Evolutionary conservation across 495 filamentous ascomycete genomes (phyloP).

Genomic region (Penicillium ucsense): DNA sequence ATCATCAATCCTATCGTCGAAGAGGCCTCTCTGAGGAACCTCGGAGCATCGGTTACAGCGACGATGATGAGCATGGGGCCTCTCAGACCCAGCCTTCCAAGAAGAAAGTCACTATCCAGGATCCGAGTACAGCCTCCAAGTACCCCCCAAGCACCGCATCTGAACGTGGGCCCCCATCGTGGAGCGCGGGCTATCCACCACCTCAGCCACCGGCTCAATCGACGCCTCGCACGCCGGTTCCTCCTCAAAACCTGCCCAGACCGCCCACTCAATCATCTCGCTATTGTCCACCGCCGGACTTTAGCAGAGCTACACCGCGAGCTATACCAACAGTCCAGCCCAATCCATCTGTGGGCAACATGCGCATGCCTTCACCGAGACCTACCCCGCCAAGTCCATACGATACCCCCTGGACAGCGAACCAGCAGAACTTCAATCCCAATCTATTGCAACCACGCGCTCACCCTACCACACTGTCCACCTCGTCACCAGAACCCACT

Average conservation of each 20-base stretch:
- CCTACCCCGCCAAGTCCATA: conserved; percentile 10
- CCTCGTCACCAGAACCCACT: conserved; percentile 13
- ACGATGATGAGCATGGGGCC: conserved; percentile 16
- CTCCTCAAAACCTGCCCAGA: conserved; percentile 1
- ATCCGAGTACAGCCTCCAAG: conserved; percentile 11
- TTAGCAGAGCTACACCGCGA: conserved; percentile 2
- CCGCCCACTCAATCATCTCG: conserved; percentile 7
- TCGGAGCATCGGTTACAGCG: conserved; percentile 7
- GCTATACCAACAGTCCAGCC: conserved; percentile 10
- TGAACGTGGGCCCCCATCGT: conserved; percentile 2
- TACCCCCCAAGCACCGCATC: conserved; percentile 2
- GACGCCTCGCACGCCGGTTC: conserved; percentile 4
- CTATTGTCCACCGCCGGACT: conserved; percentile 3
- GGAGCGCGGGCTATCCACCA: conserved; percentile 11
- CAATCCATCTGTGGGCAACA: conserved; percentile 1
- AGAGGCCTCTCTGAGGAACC: background rate
- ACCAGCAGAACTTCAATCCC: conserved; percentile 7
- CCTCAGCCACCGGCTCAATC: conserved; percentile 6
- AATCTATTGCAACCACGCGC: conserved; percentile 9
- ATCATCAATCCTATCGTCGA: conserved; percentile 7
- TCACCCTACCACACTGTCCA: conserved; percentile 12
- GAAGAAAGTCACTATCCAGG: conserved; percentile 3
- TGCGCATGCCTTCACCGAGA: conserved; percentile 7
- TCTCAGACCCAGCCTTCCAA: conserved; percentile 7
- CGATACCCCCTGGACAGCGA: conserved; percentile 5